Conservation (phyloP, 1,139 yeast genomes). For the Yamadazyma atmosphaerica region DNA sequence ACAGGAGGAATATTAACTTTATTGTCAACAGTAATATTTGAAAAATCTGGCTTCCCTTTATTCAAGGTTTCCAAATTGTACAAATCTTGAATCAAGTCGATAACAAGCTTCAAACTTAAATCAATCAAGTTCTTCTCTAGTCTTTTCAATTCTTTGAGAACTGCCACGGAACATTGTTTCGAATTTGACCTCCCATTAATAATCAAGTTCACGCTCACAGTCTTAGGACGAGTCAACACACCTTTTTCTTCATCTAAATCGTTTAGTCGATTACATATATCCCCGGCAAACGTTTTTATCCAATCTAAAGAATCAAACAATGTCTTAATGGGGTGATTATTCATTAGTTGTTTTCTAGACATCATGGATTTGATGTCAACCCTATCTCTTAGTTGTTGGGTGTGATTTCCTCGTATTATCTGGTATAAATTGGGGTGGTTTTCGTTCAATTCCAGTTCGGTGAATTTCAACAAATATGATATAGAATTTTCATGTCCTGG, state of each 20-base stretch:
- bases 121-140: constrained; percentile 30
- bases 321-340: constrained; percentile 49
- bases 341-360: constrained; percentile 76
- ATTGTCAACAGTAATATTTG: constrained; percentile 13
- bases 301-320: constrained; percentile 68
- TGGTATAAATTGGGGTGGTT: constrained; percentile 29
- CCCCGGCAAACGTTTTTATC: constrained; percentile 84
- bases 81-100: constrained; percentile 29
- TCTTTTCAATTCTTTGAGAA: constrained; percentile 39
- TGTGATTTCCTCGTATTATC: constrained; percentile 63
- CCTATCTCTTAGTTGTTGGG: constrained; percentile 53
- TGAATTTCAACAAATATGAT: constrained; percentile 29
- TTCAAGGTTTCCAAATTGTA: constrained; percentile 27
- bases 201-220: constrained; percentile 23
- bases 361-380: constrained; percentile 82
- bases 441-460: constrained; percentile 36
- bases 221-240: constrained; percentile 26
- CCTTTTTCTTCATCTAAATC: constrained; percentile 73
- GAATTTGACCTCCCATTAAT: constrained; percentile 34
- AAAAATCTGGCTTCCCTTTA: constrained; percentile 21
- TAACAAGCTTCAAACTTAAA: constrained; percentile 31
- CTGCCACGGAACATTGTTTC: constrained; percentile 46
- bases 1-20: constrained; percentile 47
- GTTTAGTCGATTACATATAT: constrained; percentile 63
- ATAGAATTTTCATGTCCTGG: constrained; percentile 45